Conservation (phyloP, 2,329 filamentous ascomycete species). For the Aureobasidium namibiae region DNA sequence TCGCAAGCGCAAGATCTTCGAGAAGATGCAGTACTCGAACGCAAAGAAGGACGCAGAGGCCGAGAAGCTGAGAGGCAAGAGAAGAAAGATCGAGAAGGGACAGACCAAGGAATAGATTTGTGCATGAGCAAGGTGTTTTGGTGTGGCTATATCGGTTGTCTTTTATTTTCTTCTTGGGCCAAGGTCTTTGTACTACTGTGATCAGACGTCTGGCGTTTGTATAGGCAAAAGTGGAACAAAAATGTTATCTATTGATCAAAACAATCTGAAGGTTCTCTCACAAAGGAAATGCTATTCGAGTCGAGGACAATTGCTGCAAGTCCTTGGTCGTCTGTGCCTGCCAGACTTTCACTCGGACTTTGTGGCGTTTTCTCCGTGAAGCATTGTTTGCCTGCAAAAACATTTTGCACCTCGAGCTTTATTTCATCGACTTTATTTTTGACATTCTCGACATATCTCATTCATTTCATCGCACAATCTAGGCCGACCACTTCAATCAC, state of each 20-base stretch:
- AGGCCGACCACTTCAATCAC: neutral
- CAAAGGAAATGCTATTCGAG: neutral
- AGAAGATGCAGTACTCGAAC: slow-evolving; percentile 96
- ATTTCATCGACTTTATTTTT: neutral
- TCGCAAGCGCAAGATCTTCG: slow-evolving; percentile 93
- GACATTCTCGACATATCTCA: neutral
- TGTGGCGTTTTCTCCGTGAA: slow-evolving; percentile 1
- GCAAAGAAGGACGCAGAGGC: slow-evolving; percentile 88
- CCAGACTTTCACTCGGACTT: neutral
- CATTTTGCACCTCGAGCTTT: slow-evolving; percentile 3
- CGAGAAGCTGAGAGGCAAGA: slow-evolving; percentile 78
- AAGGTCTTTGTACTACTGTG: neutral
- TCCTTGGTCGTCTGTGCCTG: neutral
- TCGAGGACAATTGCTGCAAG: neutral
- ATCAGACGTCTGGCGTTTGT: slow-evolving; percentile 7
- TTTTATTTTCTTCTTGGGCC: neutral
- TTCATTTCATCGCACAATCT: neutral
- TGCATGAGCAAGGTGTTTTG: slow-evolving; percentile 11
- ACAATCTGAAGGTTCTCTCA: neutral
- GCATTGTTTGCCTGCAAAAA: slow-evolving; percentile 7
- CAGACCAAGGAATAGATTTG: slow-evolving; percentile 8
- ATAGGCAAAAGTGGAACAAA: slow-evolving; percentile 11
- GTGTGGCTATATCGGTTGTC: slow-evolving; percentile 2
- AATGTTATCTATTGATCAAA: neutral
- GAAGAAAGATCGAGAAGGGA: slow-evolving; percentile 72